Base-by-base conservation (phyloP, 2,329 filamentous ascomycete species). In the Helicocarpus griseus region DNA sequence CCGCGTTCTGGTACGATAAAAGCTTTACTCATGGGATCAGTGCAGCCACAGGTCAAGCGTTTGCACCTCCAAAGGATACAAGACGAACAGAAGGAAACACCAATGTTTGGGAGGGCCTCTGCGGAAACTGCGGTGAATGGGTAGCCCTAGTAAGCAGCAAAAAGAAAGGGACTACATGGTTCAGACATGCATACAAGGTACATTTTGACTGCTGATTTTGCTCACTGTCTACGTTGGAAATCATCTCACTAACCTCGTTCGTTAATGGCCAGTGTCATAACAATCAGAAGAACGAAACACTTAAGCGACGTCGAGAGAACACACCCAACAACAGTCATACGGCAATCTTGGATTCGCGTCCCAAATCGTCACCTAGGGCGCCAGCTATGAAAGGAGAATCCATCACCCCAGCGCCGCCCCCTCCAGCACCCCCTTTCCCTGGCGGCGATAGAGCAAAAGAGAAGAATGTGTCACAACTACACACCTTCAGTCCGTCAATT, bases 81-180 rank as follows among this genome's bases (percentile, higher is more conserved):
- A 76, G 86, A 53, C 78, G 87, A 47, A 88, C 87, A 73, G 86
- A 89, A 63, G 84, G 85, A 36, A 90, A 89, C 61, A 81, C 86
- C 3, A 86, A 67, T 40, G 57, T 59, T 59, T 63, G 67, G 67
- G 60, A 73, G 55, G 62, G 71, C 60, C 64, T 59, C 57, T 69
- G 61, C 66, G 57, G 56, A 60, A 68, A 48, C 60, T 67, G 53
- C 56, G 62, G 56, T 57, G 65, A 60, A 29, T 66, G 64, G 63
- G 60, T 65, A 36, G 58, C 61, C 22, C 52, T 65, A 14, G 58
- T 63, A 39, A 90, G 85, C 71, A 89, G 83, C 66, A 91, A 91
- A 73, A 91, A 91, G 75, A 90, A 91, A 72, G 87, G 87, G n/a
- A 94, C 87, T 1, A 90, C 87, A 3, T 94, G 87, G 87, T 94